A percentile compares a stretch with the other conserved stretches of the same genome.
These are phyloP conservation scores for Chaetomiaceae sp. DNA, from an alignment of 2,329 filamentous ascomycete genomes.

Conservation along the genomic window DNA sequence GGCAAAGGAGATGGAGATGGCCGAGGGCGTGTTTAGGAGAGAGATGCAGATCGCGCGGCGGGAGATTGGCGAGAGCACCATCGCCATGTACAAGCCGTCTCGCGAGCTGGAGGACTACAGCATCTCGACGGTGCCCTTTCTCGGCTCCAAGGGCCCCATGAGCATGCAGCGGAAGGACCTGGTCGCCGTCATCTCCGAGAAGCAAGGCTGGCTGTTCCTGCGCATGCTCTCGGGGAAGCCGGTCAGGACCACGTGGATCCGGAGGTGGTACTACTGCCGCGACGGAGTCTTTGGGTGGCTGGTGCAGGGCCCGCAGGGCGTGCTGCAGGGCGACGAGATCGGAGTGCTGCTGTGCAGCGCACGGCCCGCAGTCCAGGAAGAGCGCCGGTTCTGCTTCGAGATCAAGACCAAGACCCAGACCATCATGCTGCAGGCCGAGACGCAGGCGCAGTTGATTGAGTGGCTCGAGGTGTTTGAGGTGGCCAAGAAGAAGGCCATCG, in stretches of 20 bases:
- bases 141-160: slow-evolving; percentile 66
- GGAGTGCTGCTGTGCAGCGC: slow-evolving; percentile 91
- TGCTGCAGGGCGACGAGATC: slow-evolving; percentile 93
- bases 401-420: slow-evolving; percentile 96
- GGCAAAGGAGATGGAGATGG: slow-evolving; percentile 88
- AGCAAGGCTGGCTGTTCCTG: slow-evolving; percentile 92
- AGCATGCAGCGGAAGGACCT: slow-evolving; percentile 54
- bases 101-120: slow-evolving; percentile 92
- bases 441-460: slow-evolving; percentile 83
- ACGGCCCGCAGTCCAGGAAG: slow-evolving; percentile 84
- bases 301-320: slow-evolving; percentile 75
- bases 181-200: slow-evolving; percentile 59
- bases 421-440: slow-evolving; percentile 86
- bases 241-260: slow-evolving; percentile 80
- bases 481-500: slow-evolving; percentile 86
- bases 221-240: slow-evolving; percentile 81
- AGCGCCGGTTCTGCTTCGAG: slow-evolving; percentile 94
- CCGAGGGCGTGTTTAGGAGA: slow-evolving; percentile 75
- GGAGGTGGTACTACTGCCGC: slow-evolving; percentile 93
- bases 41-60: slow-evolving; percentile 75
- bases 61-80: slow-evolving; percentile 74
- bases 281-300: slow-evolving; percentile 96
- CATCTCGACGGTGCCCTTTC: slow-evolving; percentile 80
- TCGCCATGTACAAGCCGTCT: slow-evolving; percentile 69
- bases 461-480: slow-evolving; percentile 94